These are phyloP conservation scores for Leccinum disarticulatum DNA, from an alignment of 768 basidiomycete species.

Conservation along the genomic window DNA sequence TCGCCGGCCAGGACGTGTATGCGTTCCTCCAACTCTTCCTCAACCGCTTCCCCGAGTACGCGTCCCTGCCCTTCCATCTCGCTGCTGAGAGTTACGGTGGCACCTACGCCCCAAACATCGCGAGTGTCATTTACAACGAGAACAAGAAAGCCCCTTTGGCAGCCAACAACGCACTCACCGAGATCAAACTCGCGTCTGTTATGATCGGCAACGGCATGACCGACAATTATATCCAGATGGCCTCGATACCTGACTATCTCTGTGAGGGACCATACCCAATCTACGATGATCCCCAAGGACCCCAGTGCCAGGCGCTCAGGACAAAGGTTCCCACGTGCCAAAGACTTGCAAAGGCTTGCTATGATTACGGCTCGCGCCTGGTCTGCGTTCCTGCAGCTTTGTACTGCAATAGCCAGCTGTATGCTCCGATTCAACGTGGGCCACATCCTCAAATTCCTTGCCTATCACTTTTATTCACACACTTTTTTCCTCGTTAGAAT, in stretches of 20 bases:
- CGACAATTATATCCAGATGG: slow-evolving; percentile 80
- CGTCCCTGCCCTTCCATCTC: slow-evolving; percentile 68
- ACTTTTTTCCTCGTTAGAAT: slow-evolving; percentile 38
- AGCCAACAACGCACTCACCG: slow-evolving; percentile 42
- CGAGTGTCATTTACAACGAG: slow-evolving; percentile 73
- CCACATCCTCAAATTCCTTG: slow-evolving; percentile 7
- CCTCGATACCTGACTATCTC: slow-evolving; percentile 75
- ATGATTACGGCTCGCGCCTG: slow-evolving; percentile 56
- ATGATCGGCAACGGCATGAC: slow-evolving; percentile 89
- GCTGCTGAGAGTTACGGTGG: slow-evolving; percentile 82
- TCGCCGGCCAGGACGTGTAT: slow-evolving; percentile 88
- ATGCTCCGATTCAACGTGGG: slow-evolving; percentile 69
- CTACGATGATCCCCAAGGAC: slow-evolving; percentile 66
- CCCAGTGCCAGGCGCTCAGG: slow-evolving; percentile 62
- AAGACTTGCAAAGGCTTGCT: slow-evolving; percentile 69
- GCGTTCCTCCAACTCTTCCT: slow-evolving; percentile 83
- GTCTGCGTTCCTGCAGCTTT: slow-evolving; percentile 71
- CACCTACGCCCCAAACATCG: slow-evolving; percentile 84
- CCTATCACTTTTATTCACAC: not conserved
- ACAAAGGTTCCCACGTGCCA: slow-evolving; percentile 74
- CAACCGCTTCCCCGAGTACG: slow-evolving; percentile 71
- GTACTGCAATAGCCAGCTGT: slow-evolving; percentile 79
- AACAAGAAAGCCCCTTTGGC: slow-evolving; percentile 57
- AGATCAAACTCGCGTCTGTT: slow-evolving; percentile 80
- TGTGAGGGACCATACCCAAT: slow-evolving; percentile 84